Percentiles rank a stretch among this genome's conserved stretches.
phyloP scores from a whole-genome alignment of 441 rosid species.

The Kokia cookei region DNA sequence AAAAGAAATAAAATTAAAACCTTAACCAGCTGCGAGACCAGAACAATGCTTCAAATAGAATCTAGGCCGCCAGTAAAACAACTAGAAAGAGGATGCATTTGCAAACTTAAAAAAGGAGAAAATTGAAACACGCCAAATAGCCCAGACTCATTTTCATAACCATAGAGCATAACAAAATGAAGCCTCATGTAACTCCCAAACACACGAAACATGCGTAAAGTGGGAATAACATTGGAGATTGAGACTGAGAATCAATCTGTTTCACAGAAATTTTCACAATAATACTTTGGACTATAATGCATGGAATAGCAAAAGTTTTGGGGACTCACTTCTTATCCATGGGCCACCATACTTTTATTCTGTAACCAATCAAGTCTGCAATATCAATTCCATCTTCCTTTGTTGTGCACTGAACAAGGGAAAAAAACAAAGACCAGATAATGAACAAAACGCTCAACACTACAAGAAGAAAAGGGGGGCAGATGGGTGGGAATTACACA shows the following conservation, averaged over 20 bases:
- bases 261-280: background rate
- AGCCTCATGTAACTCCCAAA: background rate
- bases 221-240: background rate
- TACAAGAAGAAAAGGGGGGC: background rate
- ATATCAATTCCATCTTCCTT: slow-evolving; percentile 44
- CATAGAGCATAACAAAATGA: background rate
- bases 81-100: background rate
- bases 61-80: background rate
- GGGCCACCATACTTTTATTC: slow-evolving; percentile 99
- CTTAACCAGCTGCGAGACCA: background rate
- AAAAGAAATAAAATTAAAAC: background rate
- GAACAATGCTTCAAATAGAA: background rate
- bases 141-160: background rate
- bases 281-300: background rate
- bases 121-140: background rate
- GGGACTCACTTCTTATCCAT: slow-evolving; percentile 89
- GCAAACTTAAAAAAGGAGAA: background rate
- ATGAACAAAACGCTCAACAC: background rate
- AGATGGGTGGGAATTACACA: background rate
- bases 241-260: background rate
- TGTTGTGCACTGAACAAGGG: slow-evolving; percentile 53
- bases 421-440: slow-evolving; percentile 22
- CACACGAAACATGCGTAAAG: background rate
- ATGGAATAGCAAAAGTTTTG: background rate
- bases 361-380: slow-evolving; percentile 79